Base-by-base conservation (phyloP, 2,329 filamentous ascomycete species). In the Aspergillus sp. region DNA sequence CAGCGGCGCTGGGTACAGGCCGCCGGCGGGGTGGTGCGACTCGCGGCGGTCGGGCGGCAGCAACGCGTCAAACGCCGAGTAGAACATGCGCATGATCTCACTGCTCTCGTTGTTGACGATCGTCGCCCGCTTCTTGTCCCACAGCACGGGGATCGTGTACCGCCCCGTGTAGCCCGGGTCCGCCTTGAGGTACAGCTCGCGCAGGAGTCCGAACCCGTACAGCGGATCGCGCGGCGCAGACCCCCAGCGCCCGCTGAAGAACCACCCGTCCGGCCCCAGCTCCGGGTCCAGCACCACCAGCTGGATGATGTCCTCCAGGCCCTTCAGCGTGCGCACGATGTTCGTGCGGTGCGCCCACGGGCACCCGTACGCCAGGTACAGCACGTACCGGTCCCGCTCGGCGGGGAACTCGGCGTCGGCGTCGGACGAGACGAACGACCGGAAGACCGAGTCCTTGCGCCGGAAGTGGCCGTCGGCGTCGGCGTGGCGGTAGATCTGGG, bases 61-160 rank as follows among this genome's bases (percentile, higher is more conserved):
- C 25, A 88, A 68, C 47, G 81, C 78, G 65, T 96, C 85, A 65
- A 96, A 96, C 67, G 82, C 87, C 17, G 78, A 78, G 64, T 87
- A 88, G 50, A 96, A 76, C 87, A 95, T 94, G 61, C 91, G 84
- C 64, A 95, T 84, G 68, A 95, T 94, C 76, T 95, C 91, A 60
- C 84, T 87, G 69, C 87, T 91, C 78, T 95, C 91, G 62, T 96
- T 96, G 79, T 82, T 93, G 58, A 95, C 89, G 63, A 96, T 92
- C 7, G 78, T 83, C 64, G 85, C 81, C 49, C 78, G 75, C 76
- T 88, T 85, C 75, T 84, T 90, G 74, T 96, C 90, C 75, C 88
- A 95, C 47, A 96, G 78, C 20, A 88, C 85, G 0, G 91, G 91
- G 5, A 96, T 90, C 0, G 90, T 95, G 70, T 89, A 93, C 13